Base-by-base conservation (phyloP, 164 flowering plant species). In the Cinnamomum chago region DNA sequence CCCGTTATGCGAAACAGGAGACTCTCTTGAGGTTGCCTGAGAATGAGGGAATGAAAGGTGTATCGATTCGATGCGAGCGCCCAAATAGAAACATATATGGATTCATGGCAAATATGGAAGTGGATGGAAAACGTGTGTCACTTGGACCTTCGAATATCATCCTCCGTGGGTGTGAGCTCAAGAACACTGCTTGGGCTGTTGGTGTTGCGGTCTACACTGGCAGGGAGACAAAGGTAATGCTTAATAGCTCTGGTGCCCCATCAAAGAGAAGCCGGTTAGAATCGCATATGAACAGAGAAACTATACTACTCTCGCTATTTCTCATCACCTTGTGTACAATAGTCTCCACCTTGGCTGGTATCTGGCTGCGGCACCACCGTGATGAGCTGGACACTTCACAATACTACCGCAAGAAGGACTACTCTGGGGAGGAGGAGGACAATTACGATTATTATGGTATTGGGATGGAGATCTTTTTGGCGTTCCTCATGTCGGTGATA, bases 41-140 rank as follows among this genome's bases (percentile, higher is more conserved):
- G 71, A 84, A 83, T 73, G 91, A 85, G 62, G 83, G 69, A 74
- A 81, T 92, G 66, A 73, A 69, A 76, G 97, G 97, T 72, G 60
- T 55, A 55, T 22, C 89, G 76, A 96, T 96, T 69, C 90, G 89
- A 76, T 96, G 95, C 75, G 99, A 96, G 81, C 87, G 82, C 33
- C 99, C 99, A 18, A 96, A 93, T 76, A 85, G 99, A 77, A 96
- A 96, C 73, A 92, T 96, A 62, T 96, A 96, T 79, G 99, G 99
- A 6, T 94, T 96, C 80, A 92, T 86, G 62, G 99, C 87, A 13
- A 87, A 85, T 73, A 91, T 96, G 97, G 99, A 94, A 58, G 72
- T 93, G 77, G 97, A 90, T 74, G 97, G 92, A 73, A 96, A 88
- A 70, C 70, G 87, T 68, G 73, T 96, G 52, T 96, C 98, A 0